Evolutionary conservation across 345 rosid genomes (phyloP), one percentile per base, ranked within the genome.

Genomic region (Theobroma cacao): DNA sequence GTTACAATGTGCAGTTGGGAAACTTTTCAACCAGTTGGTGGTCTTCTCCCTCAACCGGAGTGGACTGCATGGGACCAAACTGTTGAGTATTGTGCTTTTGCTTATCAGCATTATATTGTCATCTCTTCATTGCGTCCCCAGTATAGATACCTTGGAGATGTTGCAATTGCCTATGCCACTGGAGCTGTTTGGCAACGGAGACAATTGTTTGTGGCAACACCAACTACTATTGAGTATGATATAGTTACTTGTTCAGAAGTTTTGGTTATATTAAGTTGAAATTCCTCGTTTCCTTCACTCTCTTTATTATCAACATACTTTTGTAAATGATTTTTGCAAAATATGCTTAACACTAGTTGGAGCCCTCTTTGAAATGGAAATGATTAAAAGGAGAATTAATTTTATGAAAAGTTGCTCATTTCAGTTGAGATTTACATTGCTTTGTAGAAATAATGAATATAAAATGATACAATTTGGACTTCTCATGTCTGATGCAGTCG

Each of bases 31-130:
- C 97, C 99, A 48, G 95, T 96, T 47, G 98, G 99, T 78, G 91
- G 87, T 75, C 87, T 96, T 85, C 93, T 96, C 89, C 97, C 98
- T 88, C 99, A 94, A 86, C 99, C 98, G 77, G 99, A 96, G 77
- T 96, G 98, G 98, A 88, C 99, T 65, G 98, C 98, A 72, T 96
- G 99, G 99, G 99, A 96, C 86, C 93, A 92, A 85, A 96, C 97
- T 63, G 99, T 94, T 79, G 99, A 96, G 83, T 91, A 96, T 81
- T 96, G 98, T 86, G 99, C 99, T 20, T 92, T 96, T 85, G 97
- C 94, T 22, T 94, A 94, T 86, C 99, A 90, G 79, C 89, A 91
- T 17, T 96, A 91, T 80, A 91, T 96, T 81, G 97, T 96, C 62
- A 90, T 96, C 83, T 91, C 95, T 56, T 96, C 98, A 73, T 81